Conservation (phyloP, 1,284 basidiomycete species). For the Sphaerobolus stellatus region DNA sequence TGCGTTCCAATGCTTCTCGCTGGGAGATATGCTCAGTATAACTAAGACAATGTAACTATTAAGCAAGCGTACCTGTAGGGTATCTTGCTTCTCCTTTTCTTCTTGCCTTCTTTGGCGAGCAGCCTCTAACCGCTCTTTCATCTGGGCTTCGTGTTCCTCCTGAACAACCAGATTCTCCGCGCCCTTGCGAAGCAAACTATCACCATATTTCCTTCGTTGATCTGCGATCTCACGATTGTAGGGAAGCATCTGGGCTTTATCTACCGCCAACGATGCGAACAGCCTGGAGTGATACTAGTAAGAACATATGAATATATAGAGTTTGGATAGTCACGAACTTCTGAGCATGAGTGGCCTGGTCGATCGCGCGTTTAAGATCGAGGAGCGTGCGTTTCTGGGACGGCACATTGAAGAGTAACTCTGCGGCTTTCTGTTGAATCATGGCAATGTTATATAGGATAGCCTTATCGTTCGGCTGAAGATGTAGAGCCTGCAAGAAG, state of each 20-base stretch:
- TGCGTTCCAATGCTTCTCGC: slow-evolving; percentile 57
- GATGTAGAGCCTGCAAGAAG: slow-evolving; percentile 66
- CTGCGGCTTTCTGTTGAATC: slow-evolving; percentile 92
- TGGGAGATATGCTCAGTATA: slow-evolving; percentile 23
- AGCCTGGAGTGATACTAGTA: slow-evolving; percentile 52
- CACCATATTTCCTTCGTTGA: slow-evolving; percentile 84
- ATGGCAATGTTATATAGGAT: slow-evolving; percentile 93
- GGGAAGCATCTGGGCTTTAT: slow-evolving; percentile 68
- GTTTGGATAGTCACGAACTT: slow-evolving; percentile 45
- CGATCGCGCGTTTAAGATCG: slow-evolving; percentile 76
- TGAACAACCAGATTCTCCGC: slow-evolving; percentile 79
- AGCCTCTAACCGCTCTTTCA: slow-evolving; percentile 57
- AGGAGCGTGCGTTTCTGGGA: slow-evolving; percentile 75
- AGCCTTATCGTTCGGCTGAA: slow-evolving; percentile 84
- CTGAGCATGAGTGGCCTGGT: slow-evolving; percentile 85
- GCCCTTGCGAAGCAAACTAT: slow-evolving; percentile 75
- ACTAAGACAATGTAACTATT: background rate
- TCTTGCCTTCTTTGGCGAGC: slow-evolving; percentile 68
- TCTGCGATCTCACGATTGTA: slow-evolving; percentile 86
- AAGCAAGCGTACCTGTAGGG: slow-evolving; percentile 49
- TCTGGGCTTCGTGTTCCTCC: slow-evolving; percentile 70
- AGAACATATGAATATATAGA: background rate
- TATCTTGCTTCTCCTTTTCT: slow-evolving; percentile 60
- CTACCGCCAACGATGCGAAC: slow-evolving; percentile 78
- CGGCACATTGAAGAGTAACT: slow-evolving; percentile 76